Base-by-base conservation (phyloP, 2,329 filamentous ascomycete genomes). In the Aspergillus unguis region DNA sequence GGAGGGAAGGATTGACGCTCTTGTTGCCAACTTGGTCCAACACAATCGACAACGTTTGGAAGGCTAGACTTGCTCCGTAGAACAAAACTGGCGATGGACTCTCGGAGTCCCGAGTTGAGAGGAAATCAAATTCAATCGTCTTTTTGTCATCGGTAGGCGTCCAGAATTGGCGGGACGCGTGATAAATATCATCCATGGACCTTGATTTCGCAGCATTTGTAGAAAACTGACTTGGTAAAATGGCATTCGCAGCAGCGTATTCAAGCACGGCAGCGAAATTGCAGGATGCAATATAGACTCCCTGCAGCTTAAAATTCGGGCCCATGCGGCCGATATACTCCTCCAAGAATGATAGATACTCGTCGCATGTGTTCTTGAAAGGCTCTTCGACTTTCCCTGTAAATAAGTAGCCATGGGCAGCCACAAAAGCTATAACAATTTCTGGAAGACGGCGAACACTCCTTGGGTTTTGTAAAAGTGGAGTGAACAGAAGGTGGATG, bases 261-360 rank as follows among this genome's bases (percentile, higher is more conserved):
- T 80, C 76, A 47, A 85, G 76, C 11, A 85, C 71, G 2, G 76
- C 75, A 2, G 80, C 75, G 44, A 82, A 74, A 56, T 83, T 83
- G 6, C 76, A 75, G 5, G 82, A 76, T 2, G 76, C 77, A 9
- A 84, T 73, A 50, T 79, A 79, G 3, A 80, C 75, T 0, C 81
- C 82, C 55, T 80, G 74, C 45, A 81, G 76, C 54, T 75, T 79
- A 68, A 75, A 80, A 41, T 75, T 76, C 1, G 74, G 66, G 6
- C 74, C 76, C 1, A 77, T 66, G 7, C 73, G 69, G n/a, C 67
- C 68, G 49, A 82, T 74, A 28, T 81, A 75, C 27, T 69, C 69
- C 45, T 77, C 72, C 2, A 85, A 64, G 4, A 75, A 68, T 4
- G 60, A 62, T 2, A 78, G 59, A 46, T 80, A 81, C 1, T 72